Evolutionary conservation across 2,329 filamentous ascomycete species (phyloP), one percentile per base, ranked within the genome.

Genomic region (Pseudocercospora crystallina): DNA sequence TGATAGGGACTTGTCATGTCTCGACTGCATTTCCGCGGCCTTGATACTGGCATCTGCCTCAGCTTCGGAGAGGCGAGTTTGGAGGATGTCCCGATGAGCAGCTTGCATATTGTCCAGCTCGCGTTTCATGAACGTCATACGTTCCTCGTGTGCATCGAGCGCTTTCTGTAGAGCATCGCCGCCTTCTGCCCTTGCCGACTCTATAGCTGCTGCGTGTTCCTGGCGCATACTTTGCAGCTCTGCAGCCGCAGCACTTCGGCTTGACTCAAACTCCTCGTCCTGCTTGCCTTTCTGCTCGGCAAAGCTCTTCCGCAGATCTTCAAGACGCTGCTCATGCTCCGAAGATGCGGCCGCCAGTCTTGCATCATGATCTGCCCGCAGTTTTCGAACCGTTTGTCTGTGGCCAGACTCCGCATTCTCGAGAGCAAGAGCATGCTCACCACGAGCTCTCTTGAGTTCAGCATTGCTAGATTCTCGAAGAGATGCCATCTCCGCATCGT

Each of bases 1-100:
- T 13, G 49, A 44, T 11, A 61, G 15, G 9, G 47, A 34, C 15
- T 42, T 33, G 11, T 49, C 40, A 30, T 58, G 57, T 38, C 53
- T 46, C 8, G 38, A 36, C 48, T 47, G 38, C 13, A 56, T 39
- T 11, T 44, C 43, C 8, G 46, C 32, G 7, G 53, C 30, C 34
- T 46, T 31, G 10, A 29, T 35, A 9, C 49, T 29, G n/a, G 54
- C 47, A 5, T 49, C 41, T 20, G 51, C 45, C 31, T 59, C 56
- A 32, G 54, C 48, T 39, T 58, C 60, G 10, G 43, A 36, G 10
- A 58, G 17, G 12, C 46, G 51, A 20, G 50, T 41, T n/a, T 59
- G 37, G 2, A 54, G 40, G 2, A 32, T 35, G 2, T 48, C 39
- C 13, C 43, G 35, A 12, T 46, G 36, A 12, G 49, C 40, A 3